Evolutionary conservation across 352 stramenopile species (phyloP), one percentile per base, ranked within the genome.

Genomic region (Globisporangium alternatum): DNA sequence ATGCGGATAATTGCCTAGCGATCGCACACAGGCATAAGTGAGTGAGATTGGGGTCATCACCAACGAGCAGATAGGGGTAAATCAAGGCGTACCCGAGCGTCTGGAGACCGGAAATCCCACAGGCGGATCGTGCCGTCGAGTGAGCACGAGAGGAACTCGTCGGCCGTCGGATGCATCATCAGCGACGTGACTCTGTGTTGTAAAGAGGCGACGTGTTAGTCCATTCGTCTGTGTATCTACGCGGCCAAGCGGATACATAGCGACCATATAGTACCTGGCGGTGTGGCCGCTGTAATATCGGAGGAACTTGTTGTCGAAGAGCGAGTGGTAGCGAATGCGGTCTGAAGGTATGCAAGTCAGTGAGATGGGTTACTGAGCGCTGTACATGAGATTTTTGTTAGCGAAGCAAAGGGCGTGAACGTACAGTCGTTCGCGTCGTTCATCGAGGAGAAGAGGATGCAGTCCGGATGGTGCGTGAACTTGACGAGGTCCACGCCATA

Each of bases 231-330:
- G 28, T 30, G 21, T 1, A 15, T 55, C 39, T 30, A 52, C 10
- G 0, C 22, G n/a, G 10, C 47, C 44, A 6, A 48, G 41, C 35
- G 35, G 17, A 58, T 25, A 35, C 5, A 51, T 25, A 17, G 21
- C 8, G n/a, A 28, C 1, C 8, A 12, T 39, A n/a, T n/a, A 43
- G 17, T 77, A 92, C 85, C 70, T 87, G 15, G 83, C 77, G 0
- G 76, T 90, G 65, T 96, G 87, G 5, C 87, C 85, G 33, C 77
- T 83, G 72, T 90, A 94, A 67, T 93, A 94, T n/a, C 87, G 85
- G 22, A 96, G 77, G 60, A 94, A 96, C 48, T 92, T 88, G 71
- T 96, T 96, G 77, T 96, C 87, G 39, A 90, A 96, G 60, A 93
- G 79, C 57, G 87, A 96, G 61, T 96, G 87, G 70, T 96, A 96